Percentiles rank a stretch among this genome's conserved stretches.
phyloP scores from a whole-genome alignment of 257 asterid genomes.

The Ligustrum vulgare region DNA sequence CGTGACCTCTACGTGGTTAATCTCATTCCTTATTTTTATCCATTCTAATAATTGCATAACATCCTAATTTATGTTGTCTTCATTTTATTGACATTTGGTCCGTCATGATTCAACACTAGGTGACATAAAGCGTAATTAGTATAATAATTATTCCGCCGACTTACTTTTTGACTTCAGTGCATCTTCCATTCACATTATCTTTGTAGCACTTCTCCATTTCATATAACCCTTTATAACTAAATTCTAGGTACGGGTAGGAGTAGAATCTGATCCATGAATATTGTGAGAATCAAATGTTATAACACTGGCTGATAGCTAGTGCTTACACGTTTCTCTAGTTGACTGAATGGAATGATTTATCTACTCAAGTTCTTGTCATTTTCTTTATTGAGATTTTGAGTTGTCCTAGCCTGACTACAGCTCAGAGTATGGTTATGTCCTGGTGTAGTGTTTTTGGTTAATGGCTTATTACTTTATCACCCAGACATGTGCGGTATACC shows the following conservation, averaged over 20 bases:
- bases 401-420: not conserved
- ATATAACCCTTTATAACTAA: not conserved
- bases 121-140: not conserved
- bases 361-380: conserved; percentile 8
- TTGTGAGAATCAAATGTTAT: not conserved
- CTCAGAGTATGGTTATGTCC: not conserved
- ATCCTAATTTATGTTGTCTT: not conserved
- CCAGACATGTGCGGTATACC: not conserved
- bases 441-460: not conserved
- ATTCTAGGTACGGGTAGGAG: not conserved
- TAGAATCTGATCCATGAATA: not conserved
- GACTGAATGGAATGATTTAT: not conserved
- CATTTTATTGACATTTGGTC: not conserved
- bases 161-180: not conserved
- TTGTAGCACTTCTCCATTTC: conserved; percentile 1
- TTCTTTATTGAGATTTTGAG: not conserved
- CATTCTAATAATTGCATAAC: not conserved
- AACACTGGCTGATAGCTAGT: not conserved
- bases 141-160: not conserved
- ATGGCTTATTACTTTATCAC: not conserved
- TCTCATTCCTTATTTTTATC: not conserved
- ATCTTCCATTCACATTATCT: not conserved
- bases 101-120: not conserved
- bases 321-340: not conserved
- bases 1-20: not conserved